A percentile compares a stretch with the other conserved stretches of the same genome.
phyloP scores from a whole-genome alignment of 768 basidiomycete genomes.

The Termitomyces eurrhizus region DNA sequence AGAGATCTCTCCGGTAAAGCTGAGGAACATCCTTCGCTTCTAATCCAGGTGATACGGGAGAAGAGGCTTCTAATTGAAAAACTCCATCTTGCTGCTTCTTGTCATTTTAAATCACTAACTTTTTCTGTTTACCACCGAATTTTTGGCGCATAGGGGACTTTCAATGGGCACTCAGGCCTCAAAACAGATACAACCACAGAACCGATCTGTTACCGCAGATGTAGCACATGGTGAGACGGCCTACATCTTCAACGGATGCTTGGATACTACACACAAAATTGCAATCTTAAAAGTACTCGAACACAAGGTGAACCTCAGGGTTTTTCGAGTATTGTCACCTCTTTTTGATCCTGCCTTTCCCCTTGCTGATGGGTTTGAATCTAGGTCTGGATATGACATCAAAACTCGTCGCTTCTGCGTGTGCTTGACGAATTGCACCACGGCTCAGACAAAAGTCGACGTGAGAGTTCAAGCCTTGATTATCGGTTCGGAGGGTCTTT shows the following conservation, averaged over 20 bases:
- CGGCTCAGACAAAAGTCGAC: constrained; percentile 87
- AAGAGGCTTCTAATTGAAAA: background rate
- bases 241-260: background rate
- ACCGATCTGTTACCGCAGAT: background rate
- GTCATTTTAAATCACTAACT: background rate
- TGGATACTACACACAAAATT: background rate
- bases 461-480: constrained; percentile 79
- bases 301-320: background rate
- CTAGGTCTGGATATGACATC: background rate
- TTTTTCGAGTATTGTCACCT: background rate
- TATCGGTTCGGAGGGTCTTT: constrained; percentile 61
- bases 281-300: no score
- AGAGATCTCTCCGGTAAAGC: background rate
- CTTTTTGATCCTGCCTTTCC: constrained; percentile 6
- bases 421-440: constrained; percentile 71
- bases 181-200: background rate
- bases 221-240: no score
- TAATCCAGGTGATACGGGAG: background rate
- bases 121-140: background rate
- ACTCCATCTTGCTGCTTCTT: background rate
- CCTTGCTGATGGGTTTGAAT: constrained; percentile 9
- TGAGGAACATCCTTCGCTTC: background rate
- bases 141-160: background rate
- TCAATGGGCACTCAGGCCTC: background rate
- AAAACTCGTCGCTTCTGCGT: constrained; percentile 33